A percentile compares a stretch with the other conserved stretches of the same genome.
These are phyloP conservation scores for Crithidia sp. DNA, from an alignment of 208 protist species.

Conservation along the genomic window DNA sequence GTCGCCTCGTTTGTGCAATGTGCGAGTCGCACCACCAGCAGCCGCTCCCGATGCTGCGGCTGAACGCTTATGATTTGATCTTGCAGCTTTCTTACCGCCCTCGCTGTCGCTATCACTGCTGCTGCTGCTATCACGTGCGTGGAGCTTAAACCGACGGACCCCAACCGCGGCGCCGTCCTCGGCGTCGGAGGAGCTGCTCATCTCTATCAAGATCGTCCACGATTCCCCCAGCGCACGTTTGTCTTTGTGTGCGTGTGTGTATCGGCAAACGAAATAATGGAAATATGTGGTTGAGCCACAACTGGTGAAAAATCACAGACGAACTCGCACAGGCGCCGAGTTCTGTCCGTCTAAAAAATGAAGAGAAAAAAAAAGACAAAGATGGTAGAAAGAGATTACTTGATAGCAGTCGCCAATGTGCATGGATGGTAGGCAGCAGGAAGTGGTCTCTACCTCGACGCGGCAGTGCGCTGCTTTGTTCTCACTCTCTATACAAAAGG, in stretches of 20 bases:
- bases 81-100: background rate
- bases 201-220: background rate
- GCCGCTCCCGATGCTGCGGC: background rate
- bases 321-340: no score
- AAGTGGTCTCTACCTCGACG: no score
- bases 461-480: background rate
- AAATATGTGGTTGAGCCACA: no score
- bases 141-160: constrained; percentile 4
- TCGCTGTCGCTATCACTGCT: background rate
- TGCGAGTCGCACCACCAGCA: background rate
- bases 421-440: no score
- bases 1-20: background rate
- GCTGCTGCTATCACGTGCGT: constrained; percentile 6
- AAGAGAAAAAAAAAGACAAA: no score
- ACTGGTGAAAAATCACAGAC: no score
- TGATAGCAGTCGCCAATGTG: no score
- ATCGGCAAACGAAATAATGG: no score
- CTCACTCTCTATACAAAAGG: background rate
- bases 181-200: constrained; percentile 16
- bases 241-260: background rate
- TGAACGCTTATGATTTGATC: background rate
- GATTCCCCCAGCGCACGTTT: background rate
- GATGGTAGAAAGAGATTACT: no score
- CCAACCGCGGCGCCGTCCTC: background rate
- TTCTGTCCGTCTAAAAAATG: no score